Conservation (phyloP, 805 yeast species). For the Sugiyamaella boreocaroliniensis region DNA sequence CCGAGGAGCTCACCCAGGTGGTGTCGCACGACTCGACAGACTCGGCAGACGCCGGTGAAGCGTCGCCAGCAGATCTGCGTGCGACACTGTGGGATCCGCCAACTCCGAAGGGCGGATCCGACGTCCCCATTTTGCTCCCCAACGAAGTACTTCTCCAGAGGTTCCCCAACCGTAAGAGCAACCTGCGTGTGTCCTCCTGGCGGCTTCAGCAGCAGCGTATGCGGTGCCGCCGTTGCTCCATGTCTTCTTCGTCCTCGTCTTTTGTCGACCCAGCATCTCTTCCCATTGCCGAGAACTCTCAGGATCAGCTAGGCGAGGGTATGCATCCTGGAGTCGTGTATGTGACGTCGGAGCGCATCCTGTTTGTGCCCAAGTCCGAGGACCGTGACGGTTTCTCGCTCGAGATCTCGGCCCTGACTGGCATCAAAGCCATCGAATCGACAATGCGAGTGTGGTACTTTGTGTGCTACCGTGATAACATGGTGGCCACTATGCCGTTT, state of each 20-base stretch:
- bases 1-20: not conserved
- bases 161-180: constrained; percentile 21
- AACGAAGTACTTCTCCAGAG: constrained; percentile 26
- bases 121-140: constrained; percentile 25
- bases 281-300: constrained; percentile 8
- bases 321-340: constrained; percentile 16
- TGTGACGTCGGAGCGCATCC: constrained; percentile 24
- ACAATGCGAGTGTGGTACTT: constrained; percentile 14
- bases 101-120: constrained; percentile 21
- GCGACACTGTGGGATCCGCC: constrained; percentile 14
- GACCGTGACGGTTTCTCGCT: constrained; percentile 15
- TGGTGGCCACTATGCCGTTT: constrained; percentile 26
- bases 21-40: constrained; percentile 2
- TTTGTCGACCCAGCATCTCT: not conserved
- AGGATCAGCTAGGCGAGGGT: constrained; percentile 13
- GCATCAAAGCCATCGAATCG: constrained; percentile 19
- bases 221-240: constrained; percentile 9
- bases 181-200: constrained; percentile 9
- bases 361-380: constrained; percentile 20
- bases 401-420: constrained; percentile 13
- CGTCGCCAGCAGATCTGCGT: not conserved
- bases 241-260: not conserved
- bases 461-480: constrained; percentile 17
- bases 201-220: constrained; percentile 11
- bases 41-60: not conserved